Conservation (phyloP, 2,329 filamentous ascomycete species). For the Ramularia endophylla region DNA sequence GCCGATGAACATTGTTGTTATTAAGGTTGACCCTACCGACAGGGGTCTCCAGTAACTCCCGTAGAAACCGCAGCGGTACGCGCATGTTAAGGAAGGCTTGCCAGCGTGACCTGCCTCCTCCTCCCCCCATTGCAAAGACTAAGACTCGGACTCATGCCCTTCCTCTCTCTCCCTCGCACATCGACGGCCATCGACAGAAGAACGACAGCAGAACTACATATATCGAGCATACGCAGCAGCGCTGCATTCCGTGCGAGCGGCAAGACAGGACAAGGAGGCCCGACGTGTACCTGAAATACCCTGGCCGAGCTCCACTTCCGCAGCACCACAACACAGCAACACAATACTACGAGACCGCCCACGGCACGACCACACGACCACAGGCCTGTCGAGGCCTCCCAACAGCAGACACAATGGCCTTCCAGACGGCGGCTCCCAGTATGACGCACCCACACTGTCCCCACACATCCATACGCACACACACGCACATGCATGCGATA, state of each 20-base stretch:
- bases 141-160: no score
- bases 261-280: neutral
- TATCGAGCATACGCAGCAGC: neutral
- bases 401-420: neutral
- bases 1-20: no score
- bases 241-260: slow-evolving; percentile 1
- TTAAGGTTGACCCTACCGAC: no score
- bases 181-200: no score
- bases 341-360: neutral
- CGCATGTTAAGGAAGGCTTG: no score
- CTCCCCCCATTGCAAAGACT: no score
- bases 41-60: no score
- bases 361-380: neutral
- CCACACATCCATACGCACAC: neutral
- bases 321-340: neutral
- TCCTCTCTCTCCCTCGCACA: slow-evolving; percentile 26
- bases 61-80: no score
- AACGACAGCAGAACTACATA: neutral
- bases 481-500: slow-evolving; percentile 16
- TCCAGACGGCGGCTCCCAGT: slow-evolving; percentile 5
- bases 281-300: neutral
- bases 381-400: neutral
- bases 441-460: slow-evolving; percentile 5
- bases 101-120: no score
- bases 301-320: neutral